Conservation (phyloP, 805 yeast genomes). For the Myxozyma udenii region DNA sequence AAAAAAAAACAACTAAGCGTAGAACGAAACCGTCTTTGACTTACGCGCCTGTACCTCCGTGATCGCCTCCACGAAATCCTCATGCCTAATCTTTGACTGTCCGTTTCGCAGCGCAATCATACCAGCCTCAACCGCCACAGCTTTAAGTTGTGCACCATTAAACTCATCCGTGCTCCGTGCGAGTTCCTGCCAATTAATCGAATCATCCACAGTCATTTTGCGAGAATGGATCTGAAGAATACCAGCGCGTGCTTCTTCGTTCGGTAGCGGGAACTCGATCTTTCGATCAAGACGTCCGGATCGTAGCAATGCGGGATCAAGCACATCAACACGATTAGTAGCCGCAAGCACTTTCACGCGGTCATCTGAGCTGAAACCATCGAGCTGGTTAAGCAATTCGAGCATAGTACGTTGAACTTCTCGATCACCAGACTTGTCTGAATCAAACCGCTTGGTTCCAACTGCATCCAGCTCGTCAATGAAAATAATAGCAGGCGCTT, state of each 20-base stretch:
- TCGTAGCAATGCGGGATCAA: constrained; percentile 97
- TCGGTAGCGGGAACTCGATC: constrained; percentile 95
- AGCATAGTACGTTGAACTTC: constrained; percentile 99
- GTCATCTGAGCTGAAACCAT: constrained; percentile 97
- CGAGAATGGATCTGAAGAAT: constrained; percentile 96
- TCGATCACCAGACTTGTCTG: constrained; percentile 95
- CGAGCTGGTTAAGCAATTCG: constrained; percentile 93
- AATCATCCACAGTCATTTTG: constrained; percentile 87
- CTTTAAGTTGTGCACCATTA: constrained; percentile 98
- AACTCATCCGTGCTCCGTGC: constrained; percentile 98
- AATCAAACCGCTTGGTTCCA: constrained; percentile 96
- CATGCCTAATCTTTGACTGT: constrained; percentile 86
- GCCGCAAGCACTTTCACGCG: constrained; percentile 97
- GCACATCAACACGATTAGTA: constrained; percentile 94
- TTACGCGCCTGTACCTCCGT: constrained; percentile 98
- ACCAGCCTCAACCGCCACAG: constrained; percentile 99
- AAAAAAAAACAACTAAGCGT: constrained; percentile 54
- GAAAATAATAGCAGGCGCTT: constrained; percentile 96
- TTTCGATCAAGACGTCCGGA: constrained; percentile 97
- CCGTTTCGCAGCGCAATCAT: constrained; percentile 98
- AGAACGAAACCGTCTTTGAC: constrained; percentile 90
- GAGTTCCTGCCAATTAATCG: constrained; percentile 95
- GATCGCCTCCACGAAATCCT: constrained; percentile 96
- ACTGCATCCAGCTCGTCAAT: constrained; percentile 98
- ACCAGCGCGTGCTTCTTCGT: constrained; percentile 96